Evolutionary conservation across 129 eudicot species (phyloP), one percentile per base, ranked within the genome.

Genomic region (Artemisia annua): DNA sequence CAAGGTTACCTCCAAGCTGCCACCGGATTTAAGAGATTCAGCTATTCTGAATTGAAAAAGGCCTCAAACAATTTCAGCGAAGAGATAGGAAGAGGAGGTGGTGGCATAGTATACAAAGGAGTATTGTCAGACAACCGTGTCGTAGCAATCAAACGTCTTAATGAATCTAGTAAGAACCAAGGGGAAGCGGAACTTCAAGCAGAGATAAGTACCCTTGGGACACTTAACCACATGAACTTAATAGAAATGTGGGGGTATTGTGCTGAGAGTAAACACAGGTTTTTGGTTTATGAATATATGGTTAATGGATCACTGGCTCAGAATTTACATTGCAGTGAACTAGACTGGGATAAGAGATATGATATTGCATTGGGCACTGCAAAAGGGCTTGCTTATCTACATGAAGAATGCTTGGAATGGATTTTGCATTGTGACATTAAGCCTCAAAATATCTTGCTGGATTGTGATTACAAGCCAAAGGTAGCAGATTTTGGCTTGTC

Each of bases 11-110:
- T 16, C 84, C 63, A 48, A 77, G 22, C 66, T 7, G 85, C 69
- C 0, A 68, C 78, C 0, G 76, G 82, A 12, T 85, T 84, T 11
- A 14, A 16, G 26, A 73, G 73, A 48, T 80, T 77, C 79, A 80
- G 50, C 7, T 84, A 80, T 12, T 62, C 56, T 0, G 85, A 84
- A 56, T 70, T 84, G 1, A 84, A 84, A 73, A 65, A 24, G 17
- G 88, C 88, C 2, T 28, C 83, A 1, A 6, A 50, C 0, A 64
- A 70, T 59, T 84, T 84, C 61, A 77, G 71, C 7, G 70, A 81
- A 55, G 83, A 74, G 55, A 78, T 85, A 17, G 86, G 89, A 7
- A 60, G 79, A 81, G 89, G 89, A 20, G 83, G 88, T 0, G 71
- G 83, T 2, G 2, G 26, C 26, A 2, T 24, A 1, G 26, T 24